Conservation (phyloP, 495 filamentous ascomycete species). For the Halenospora varia region DNA sequence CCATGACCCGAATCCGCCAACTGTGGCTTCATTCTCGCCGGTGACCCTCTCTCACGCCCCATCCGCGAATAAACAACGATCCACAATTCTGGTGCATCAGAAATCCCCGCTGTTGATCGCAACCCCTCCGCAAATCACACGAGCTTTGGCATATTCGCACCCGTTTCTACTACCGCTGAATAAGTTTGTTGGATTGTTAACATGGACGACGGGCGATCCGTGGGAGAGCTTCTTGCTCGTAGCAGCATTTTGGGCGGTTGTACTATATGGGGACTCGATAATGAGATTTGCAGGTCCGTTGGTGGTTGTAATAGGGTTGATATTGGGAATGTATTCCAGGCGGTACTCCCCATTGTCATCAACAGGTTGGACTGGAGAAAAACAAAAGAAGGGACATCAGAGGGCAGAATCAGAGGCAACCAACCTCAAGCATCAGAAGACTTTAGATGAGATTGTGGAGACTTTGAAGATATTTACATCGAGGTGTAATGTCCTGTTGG, state of each 20-base stretch:
- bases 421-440: slow-evolving; percentile 67
- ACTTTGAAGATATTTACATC: slow-evolving; percentile 83
- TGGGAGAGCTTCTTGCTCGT: slow-evolving; percentile 96
- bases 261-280: slow-evolving; percentile 79
- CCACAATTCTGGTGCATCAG: slow-evolving; percentile 90
- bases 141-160: slow-evolving; percentile 89
- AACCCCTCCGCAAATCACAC: slow-evolving; percentile 89
- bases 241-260: slow-evolving; percentile 75
- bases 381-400: slow-evolving; percentile 44
- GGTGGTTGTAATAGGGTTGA: slow-evolving; percentile 70
- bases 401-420: slow-evolving; percentile 55
- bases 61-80: slow-evolving; percentile 69
- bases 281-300: slow-evolving; percentile 79
- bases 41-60: slow-evolving; percentile 65
- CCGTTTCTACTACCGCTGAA: slow-evolving; percentile 88
- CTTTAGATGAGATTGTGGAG: slow-evolving; percentile 94
- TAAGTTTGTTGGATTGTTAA: slow-evolving; percentile 73
- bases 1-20: slow-evolving; percentile 60
- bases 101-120: slow-evolving; percentile 91
- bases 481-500: slow-evolving; percentile 85
- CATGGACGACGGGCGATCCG: slow-evolving; percentile 88
- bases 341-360: slow-evolving; percentile 88
- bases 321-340: slow-evolving; percentile 88
- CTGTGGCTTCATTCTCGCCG: slow-evolving; percentile 83
- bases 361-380: slow-evolving; percentile 58